Evolutionary conservation across 306 rosid genomes (phyloP).

Genomic region (Cucumis melo): DNA sequence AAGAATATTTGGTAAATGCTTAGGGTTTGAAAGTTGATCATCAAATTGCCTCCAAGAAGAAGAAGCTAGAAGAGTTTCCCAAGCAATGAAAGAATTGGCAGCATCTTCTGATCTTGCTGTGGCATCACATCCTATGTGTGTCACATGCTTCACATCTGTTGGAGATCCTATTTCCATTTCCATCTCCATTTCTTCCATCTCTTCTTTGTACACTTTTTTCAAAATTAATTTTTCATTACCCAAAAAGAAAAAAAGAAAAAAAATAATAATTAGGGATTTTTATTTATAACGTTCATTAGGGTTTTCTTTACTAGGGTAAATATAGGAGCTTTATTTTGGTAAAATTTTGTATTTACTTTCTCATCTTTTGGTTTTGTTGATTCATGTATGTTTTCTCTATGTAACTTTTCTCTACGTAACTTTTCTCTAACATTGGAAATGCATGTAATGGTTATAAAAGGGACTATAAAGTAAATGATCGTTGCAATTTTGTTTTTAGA

Average conservation of each 20-base stretch:
- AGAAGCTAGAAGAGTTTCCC: constrained; percentile 43
- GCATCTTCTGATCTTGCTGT: background rate
- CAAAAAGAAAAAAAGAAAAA: background rate
- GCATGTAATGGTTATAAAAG: no score
- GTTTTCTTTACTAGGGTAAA: background rate
- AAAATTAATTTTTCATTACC: background rate
- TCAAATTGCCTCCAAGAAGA: constrained; percentile 25
- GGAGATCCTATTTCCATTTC: constrained; percentile 91
- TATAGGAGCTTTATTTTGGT: background rate
- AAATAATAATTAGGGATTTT: background rate
- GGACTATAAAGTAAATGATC: no score
- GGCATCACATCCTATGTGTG: constrained; percentile 86
- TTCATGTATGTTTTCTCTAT: no score
- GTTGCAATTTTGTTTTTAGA: no score
- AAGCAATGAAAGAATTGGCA: constrained; percentile 15
- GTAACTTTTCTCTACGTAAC: no score
- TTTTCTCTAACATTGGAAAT: no score
- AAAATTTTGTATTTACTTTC: no score
- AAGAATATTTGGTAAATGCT: constrained; percentile 7
- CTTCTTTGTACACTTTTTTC: constrained; percentile 55
- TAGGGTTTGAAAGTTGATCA: constrained; percentile 8
- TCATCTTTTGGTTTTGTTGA: no score
- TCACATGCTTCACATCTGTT: constrained; percentile 88
- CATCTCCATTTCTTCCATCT: constrained; percentile 33
- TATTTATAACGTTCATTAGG: background rate